Conservation (phyloP, 495 filamentous ascomycete genomes). For the Aspergillus ellipticus region DNA sequence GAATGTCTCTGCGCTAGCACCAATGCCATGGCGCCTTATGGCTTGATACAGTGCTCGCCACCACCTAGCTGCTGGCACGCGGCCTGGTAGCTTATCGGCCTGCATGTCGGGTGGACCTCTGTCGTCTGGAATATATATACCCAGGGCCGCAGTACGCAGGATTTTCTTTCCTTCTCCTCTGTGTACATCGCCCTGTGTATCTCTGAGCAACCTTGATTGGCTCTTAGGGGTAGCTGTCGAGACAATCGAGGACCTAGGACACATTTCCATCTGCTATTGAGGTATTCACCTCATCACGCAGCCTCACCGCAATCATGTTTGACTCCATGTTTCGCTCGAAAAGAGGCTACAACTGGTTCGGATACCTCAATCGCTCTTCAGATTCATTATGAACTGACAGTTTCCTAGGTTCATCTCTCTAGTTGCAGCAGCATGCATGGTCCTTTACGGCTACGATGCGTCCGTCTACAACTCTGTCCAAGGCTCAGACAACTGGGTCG, state of each 20-base stretch:
- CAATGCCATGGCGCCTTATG: neutral
- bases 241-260: neutral
- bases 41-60: slow-evolving; percentile 2
- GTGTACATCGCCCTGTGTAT: neutral
- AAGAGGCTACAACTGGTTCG: slow-evolving; percentile 39
- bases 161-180: neutral
- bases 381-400: neutral
- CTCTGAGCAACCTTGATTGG: neutral
- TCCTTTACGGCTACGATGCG: slow-evolving; percentile 64
- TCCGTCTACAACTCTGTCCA: slow-evolving; percentile 64
- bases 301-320: slow-evolving; percentile 7
- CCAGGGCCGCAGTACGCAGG: neutral
- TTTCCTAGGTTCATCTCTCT: slow-evolving; percentile 54
- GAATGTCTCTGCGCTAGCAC: neutral
- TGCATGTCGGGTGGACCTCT: neutral
- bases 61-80: slow-evolving; percentile 5
- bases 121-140: neutral
- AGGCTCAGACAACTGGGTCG: slow-evolving; percentile 55
- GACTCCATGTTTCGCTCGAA: slow-evolving; percentile 22
- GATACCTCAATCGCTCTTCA: neutral
- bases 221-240: neutral
- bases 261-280: neutral
- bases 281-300: slow-evolving; percentile 2
- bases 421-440: slow-evolving; percentile 63
- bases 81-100: slow-evolving; percentile 2